Conservation (phyloP, 805 yeast species). For the Cyberlindnera lachancei region DNA sequence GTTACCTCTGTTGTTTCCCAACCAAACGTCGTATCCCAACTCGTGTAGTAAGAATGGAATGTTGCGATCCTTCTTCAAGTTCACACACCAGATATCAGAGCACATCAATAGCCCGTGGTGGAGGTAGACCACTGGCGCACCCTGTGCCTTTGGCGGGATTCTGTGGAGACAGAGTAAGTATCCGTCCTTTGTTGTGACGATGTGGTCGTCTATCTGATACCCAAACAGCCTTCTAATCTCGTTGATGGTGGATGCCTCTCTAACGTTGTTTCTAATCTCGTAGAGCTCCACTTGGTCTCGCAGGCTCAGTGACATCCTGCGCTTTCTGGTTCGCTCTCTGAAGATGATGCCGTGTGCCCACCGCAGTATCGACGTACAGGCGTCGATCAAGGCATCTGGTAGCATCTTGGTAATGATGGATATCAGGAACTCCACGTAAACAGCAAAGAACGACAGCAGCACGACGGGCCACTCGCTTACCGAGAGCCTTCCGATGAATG, state of each 20-base stretch:
- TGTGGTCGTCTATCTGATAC: conserved; percentile 64
- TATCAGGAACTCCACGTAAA: conserved; percentile 42
- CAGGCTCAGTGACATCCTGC: background rate
- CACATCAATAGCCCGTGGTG: conserved; percentile 92
- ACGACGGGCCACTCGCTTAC: conserved; percentile 44
- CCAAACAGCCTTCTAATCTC: conserved; percentile 66
- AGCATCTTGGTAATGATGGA: conserved; percentile 37
- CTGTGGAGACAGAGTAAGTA: conserved; percentile 73
- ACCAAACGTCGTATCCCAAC: conserved; percentile 88
- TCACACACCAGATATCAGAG: conserved; percentile 73
- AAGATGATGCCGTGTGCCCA: conserved; percentile 13
- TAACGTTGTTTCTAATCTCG: conserved; percentile 26
- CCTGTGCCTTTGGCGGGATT: conserved; percentile 34
- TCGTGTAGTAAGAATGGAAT: conserved; percentile 75
- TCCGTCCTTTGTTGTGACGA: conserved; percentile 71
- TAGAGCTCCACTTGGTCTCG: conserved; percentile 1
- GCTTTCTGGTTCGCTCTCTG: conserved; percentile 5
- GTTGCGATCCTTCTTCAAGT: conserved; percentile 37
- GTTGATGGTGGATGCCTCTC: conserved; percentile 46
- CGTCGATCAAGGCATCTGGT: conserved; percentile 34
- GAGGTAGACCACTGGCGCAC: conserved; percentile 56
- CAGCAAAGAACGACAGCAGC: conserved; percentile 34
- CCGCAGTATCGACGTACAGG: conserved; percentile 26
- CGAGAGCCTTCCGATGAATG: conserved; percentile 40
- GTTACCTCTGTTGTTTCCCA: conserved; percentile 90